phyloP scores from a whole-genome alignment of 495 filamentous ascomycete genomes.

The Gamarada debralockiae region DNA sequence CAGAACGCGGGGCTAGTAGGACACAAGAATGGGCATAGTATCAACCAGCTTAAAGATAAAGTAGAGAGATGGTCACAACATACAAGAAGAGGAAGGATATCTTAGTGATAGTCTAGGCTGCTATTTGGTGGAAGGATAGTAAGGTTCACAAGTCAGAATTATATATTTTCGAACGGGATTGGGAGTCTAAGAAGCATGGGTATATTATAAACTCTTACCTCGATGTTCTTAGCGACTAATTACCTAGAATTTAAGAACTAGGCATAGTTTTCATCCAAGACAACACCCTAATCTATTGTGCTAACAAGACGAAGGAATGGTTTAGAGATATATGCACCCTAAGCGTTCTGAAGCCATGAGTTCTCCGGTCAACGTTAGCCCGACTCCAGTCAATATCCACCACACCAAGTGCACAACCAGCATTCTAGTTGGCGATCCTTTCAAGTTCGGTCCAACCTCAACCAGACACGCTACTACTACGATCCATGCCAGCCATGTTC shows the following conservation, averaged over 20 bases:
- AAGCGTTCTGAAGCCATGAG: too few species aligned
- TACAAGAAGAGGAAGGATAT: constrained; percentile 23
- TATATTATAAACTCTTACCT: constrained; percentile 11
- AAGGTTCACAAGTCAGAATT: constrained; percentile 2
- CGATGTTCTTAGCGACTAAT: constrained; percentile 7
- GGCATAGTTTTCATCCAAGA: constrained; percentile 16
- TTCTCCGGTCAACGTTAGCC: too few species aligned
- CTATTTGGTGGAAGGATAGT: constrained; percentile 7
- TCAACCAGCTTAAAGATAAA: constrained; percentile 16
- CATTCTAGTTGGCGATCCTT: too few species aligned
- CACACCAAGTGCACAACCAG: too few species aligned
- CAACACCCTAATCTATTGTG: constrained; percentile 12
- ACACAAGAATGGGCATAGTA: constrained; percentile 14
- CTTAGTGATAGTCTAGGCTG: constrained; percentile 21
- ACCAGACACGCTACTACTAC: too few species aligned
- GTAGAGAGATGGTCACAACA: constrained; percentile 12
- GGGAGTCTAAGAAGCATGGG: constrained; percentile 19
- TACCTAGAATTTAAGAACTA: background rate
- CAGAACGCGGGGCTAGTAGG: constrained; percentile 17
- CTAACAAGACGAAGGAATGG: constrained; percentile 4
- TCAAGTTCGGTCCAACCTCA: too few species aligned
- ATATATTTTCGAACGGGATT: constrained; percentile 17
- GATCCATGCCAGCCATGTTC: too few species aligned
- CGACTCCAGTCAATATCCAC: too few species aligned
- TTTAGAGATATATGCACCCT: constrained; percentile 13